Evolutionary conservation across 164 flowering plant genomes (phyloP).

Genomic region (Aristolochia contorta): DNA sequence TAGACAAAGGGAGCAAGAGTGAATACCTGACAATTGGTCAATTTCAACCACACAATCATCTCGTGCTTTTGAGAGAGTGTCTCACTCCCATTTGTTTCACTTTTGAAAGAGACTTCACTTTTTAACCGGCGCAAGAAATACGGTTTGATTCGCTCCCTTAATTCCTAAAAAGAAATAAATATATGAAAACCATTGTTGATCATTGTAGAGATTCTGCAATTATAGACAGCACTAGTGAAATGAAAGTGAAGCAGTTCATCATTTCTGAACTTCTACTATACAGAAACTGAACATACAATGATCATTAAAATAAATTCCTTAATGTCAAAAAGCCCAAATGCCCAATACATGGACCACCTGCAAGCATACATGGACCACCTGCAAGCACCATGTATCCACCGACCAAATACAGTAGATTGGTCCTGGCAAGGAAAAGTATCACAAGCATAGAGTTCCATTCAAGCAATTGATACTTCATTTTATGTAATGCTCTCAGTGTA

Average conservation of each 20-base stretch:
- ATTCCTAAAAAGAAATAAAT: conserved; percentile 32
- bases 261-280: not conserved
- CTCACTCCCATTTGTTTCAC: conserved; percentile 19
- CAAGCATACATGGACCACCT: not conserved
- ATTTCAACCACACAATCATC: conserved; percentile 84
- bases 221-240: not conserved
- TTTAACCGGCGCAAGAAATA: conserved; percentile 89
- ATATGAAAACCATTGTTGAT: not conserved
- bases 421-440: not conserved
- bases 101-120: conserved; percentile 71
- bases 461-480: too few species aligned
- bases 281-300: too few species aligned
- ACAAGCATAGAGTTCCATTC: too few species aligned
- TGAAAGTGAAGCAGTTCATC: not conserved
- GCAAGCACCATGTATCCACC: not conserved
- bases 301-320: too few species aligned
- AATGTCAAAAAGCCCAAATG: not conserved
- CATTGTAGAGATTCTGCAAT: not conserved
- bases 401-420: not conserved
- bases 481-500: too few species aligned
- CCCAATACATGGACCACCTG: not conserved
- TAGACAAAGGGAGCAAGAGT: not conserved
- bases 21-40: conserved; percentile 75
- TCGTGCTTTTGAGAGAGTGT: conserved; percentile 86
- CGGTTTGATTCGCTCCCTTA: conserved; percentile 83